Base-by-base conservation (phyloP, 257 asterid genomes). In the Gentiana macrophylla region DNA sequence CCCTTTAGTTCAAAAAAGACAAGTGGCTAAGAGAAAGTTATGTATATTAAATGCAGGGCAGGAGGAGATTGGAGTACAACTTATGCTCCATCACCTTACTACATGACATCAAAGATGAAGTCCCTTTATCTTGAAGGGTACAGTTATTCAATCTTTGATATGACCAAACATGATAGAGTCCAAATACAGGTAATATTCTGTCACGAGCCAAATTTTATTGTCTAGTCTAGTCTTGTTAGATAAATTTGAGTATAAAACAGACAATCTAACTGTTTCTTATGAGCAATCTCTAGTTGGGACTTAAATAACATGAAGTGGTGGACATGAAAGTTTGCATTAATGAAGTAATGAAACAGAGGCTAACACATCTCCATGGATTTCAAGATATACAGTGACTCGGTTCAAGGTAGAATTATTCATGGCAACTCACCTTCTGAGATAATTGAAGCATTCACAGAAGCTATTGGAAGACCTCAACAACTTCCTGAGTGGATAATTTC, bases 401-500 rank as follows among this genome's bases (percentile, higher is more conserved):
- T 86, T 47, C 87, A 82, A 76, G 96, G 94, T 49, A 81, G 92
- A 61, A 79, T 90, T 70, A 59, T 90, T 59, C 67, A 79, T 35
- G 98, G 96, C 15, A 74, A 70, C 83, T 84, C 98, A 57, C 98
- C 98, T 6, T 53, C 72, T 49, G 98, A 90, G 72, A 81, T 90
- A 33, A 80, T 90, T 32, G 87, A 90, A 37, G 62, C 67, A 63
- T 84, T 84, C 79, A 90, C 98, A 41, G 92, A 76, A 80, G 65
- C 81, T 65, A 76, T 69, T 37, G 96, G 98, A 44, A 82, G 98
- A 61, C 98, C 92, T 59, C 85, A 80, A 37, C 70, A 77, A 56
- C 96, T 90, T 67, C 95, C 98, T 5, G 94, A 86, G 12, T 90
- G 98, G 98, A 84, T 90, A 55, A 78, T 86, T 10, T 90, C 98